Conservation (phyloP, 768 basidiomycete genomes). For the Mrakia blollopis region DNA sequence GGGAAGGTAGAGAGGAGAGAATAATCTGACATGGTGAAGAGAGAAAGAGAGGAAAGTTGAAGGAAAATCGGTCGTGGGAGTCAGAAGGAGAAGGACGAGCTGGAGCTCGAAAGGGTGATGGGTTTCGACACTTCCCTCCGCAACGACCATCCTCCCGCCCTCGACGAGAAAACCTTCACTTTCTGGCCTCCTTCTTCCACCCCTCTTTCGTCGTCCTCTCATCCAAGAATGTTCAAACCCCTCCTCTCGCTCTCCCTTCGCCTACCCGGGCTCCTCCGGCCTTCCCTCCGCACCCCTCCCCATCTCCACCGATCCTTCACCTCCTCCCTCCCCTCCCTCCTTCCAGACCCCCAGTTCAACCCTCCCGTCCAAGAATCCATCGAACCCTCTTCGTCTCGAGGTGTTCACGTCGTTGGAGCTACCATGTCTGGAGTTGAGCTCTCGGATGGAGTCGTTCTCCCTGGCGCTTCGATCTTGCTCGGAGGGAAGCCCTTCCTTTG, state of each 20-base stretch:
- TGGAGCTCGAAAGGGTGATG: neutral
- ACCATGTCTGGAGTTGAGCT: neutral
- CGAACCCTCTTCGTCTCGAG: too few species aligned
- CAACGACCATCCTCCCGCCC: neutral
- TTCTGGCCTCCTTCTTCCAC: neutral
- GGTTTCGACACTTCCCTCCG: too few species aligned
- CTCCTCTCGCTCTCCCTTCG: neutral
- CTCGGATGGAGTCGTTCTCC: conserved; percentile 51
- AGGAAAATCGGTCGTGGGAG: neutral
- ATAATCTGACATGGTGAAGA: too few species aligned
- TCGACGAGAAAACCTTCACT: neutral
- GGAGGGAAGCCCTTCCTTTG: conserved; percentile 84
- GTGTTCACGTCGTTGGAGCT: neutral
- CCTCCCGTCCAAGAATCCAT: neutral
- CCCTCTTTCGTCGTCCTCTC: neutral
- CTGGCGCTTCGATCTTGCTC: conserved; percentile 73
- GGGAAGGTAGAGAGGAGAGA: neutral
- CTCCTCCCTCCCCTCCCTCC: neutral
- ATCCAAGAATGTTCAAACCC: neutral
- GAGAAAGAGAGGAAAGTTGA: too few species aligned
- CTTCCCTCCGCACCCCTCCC: neutral
- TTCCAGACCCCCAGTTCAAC: neutral
- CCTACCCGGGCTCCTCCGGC: neutral
- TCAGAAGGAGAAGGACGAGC: neutral
- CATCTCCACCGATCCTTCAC: neutral